Base-by-base conservation (phyloP, 805 yeast genomes). In the Candida nemodendra region DNA sequence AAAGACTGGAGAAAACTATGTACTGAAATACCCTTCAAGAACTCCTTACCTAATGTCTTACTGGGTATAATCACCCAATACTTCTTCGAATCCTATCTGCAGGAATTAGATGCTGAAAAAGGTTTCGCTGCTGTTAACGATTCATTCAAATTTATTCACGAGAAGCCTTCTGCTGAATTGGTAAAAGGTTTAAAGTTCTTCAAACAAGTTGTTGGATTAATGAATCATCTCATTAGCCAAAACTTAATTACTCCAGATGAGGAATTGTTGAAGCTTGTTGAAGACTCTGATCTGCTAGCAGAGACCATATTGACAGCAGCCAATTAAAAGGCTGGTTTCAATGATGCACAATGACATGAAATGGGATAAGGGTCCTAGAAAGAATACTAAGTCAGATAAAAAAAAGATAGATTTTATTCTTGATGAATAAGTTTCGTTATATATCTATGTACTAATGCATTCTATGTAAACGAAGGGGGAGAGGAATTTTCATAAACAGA, bases 1-100 rank as follows among this genome's bases (percentile, higher is more conserved):
- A 45, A 54, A 13, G 72, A 74, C 2, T 88, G 96, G 96, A 63
- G 69, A 32, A 44, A 63, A 6, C 59, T 88, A 30, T 74, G 77
- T 2, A 51, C 62, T 9, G 69, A 74, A 42, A 51, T 83, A 34
- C 95, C 95, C 9, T 86, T 84, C 53, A 72, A 68, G 41, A 57
- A 56, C 18, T 65, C 67, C 28, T 58, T 77, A 22, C 81, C 85
- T 42, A 81, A 72, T 52, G 78, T 87, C 1, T 64, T 84, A 11
- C 57, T 80, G 51, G 91, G 85, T 6, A 69, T 83, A 9, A 66
- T 81, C 3, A 64, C 74, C 5, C 79, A 78, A 50, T 63, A 74
- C 14, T 77, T 72, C 47, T 69, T 78, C 29, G 79, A 74, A 39
- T 27, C 34, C 0, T 54, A 50, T 33, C 31, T 48, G 11, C 36